phyloP scores from a whole-genome alignment of 306 rosid species.

The Casuarina cunninghamiana region DNA sequence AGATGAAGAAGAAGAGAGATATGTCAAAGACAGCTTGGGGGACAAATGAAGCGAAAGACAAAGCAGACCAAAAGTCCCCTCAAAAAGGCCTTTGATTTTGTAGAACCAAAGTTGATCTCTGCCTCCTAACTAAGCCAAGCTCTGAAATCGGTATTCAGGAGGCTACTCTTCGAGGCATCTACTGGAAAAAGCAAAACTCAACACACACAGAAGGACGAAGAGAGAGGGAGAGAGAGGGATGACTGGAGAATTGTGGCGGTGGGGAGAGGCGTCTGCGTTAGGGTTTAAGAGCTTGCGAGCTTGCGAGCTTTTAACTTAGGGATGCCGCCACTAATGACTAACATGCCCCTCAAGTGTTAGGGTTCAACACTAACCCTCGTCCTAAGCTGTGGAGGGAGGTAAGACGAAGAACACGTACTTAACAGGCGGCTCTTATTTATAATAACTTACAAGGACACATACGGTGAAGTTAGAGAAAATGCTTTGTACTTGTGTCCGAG shows the following conservation, averaged over 20 bases:
- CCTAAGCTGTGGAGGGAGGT: too few species aligned
- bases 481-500: too few species aligned
- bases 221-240: background rate
- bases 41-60: constrained; percentile 4
- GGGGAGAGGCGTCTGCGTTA: background rate
- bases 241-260: too few species aligned
- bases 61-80: background rate
- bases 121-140: constrained; percentile 28
- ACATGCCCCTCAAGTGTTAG: background rate
- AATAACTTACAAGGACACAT: too few species aligned
- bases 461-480: too few species aligned
- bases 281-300: background rate
- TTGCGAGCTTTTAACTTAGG: background rate
- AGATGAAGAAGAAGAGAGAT: background rate
- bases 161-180: constrained; percentile 21
- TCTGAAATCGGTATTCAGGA: constrained; percentile 1
- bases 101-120: background rate
- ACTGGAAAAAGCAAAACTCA: background rate
- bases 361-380: too few species aligned
- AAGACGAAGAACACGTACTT: too few species aligned
- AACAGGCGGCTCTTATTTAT: too few species aligned
- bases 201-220: background rate
- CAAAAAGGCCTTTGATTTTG: constrained; percentile 3
- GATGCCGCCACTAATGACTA: background rate
- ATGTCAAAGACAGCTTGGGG: constrained; percentile 29